Base-by-base conservation (phyloP, 225 moss, liverwort and hornwort species). In the Antitrichia curtipendula region DNA sequence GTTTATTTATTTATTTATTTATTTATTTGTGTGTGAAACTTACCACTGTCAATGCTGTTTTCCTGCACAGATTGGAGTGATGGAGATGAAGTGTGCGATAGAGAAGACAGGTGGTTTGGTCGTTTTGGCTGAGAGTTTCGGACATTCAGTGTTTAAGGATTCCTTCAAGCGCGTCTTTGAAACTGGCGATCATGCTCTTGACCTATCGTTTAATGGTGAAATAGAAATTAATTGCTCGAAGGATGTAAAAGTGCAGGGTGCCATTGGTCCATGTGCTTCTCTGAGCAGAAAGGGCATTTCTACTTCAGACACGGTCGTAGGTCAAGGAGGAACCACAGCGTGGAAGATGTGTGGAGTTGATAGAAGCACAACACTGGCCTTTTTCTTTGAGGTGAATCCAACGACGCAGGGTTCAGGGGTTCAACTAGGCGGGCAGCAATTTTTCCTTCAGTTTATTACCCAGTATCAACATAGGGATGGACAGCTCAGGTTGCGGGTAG, bases 291-390 rank as follows among this genome's bases (percentile, higher is more conserved):
- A 97, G 94, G 97, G 98, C 32, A 84, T 89, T 76, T 93, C 95
- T 58, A 94, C 93, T 83, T 92, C 98, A 73, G 98, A 99, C 74
- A 94, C 95, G 61, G 89, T 96, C 24, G 81, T 97, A 86, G 98
- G 98, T 69, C 93, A 99, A 91, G 98, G 98, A 79, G 97, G 94
- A 87, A 97, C 98, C n/a, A 93, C 95, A 56, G 84, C 91, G 56
- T 99, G 98, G 98, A 99, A 99, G 91, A 88, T 99, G 90, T 97
- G 98, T 89, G 98, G 98, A 65, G 93, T 99, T 59, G 96, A 99
- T 90, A 94, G 96, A 91, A 99, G 98, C 88, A 99, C 98, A 66
- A 97, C 98, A 5, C 83, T 99, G 36, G 96, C 98, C 66, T 94
- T 99, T 62, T 99, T 99, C 91, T 99, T 96, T 84, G 98, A 99